phyloP scores from a whole-genome alignment of 495 filamentous ascomycete genomes.

The Penicillium taxi region DNA sequence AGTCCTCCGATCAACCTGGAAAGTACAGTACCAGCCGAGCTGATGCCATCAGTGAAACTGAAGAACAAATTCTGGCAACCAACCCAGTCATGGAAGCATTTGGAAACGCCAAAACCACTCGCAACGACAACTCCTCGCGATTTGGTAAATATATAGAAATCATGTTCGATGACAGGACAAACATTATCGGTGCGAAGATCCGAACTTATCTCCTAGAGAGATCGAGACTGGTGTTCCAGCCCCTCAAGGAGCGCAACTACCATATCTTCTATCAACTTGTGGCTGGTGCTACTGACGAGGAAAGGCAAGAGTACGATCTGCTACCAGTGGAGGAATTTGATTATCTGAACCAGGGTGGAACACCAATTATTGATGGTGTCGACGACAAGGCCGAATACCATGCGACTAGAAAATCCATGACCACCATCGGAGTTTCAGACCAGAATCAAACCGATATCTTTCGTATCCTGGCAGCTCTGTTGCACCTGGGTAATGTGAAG shows the following conservation, averaged over 20 bases:
- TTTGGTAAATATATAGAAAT: conserved; percentile 99
- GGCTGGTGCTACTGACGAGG: conserved; percentile 81
- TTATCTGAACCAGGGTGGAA: conserved; percentile 92
- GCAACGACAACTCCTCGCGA: conserved; percentile 97
- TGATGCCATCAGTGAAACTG: conserved; percentile 94
- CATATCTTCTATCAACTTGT: conserved; percentile 99
- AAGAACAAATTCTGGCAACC: conserved; percentile 95
- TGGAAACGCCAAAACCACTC: conserved; percentile 96
- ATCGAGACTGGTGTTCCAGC: conserved; percentile 96
- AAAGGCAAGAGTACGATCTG: conserved; percentile 69
- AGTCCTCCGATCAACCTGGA: conserved; percentile 82
- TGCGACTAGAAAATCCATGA: conserved; percentile 75
- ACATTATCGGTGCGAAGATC: conserved; percentile 97
- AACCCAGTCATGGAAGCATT: conserved; percentile 99
- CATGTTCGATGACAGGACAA: conserved; percentile 91
- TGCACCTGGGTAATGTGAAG: conserved; percentile 94
- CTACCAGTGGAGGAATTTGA: conserved; percentile 82
- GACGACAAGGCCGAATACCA: conserved; percentile 91
- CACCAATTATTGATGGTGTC: conserved; percentile 86
- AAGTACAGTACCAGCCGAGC: conserved; percentile 67
- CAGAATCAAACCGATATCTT: conserved; percentile 77
- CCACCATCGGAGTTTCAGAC: conserved; percentile 76
- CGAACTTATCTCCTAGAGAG: conserved; percentile 92
- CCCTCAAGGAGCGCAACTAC: conserved; percentile 95
- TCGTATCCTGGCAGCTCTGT: conserved; percentile 79